These are phyloP conservation scores for Ulmus americana DNA, from an alignment of 331 rosid species.

Conservation along the genomic window DNA sequence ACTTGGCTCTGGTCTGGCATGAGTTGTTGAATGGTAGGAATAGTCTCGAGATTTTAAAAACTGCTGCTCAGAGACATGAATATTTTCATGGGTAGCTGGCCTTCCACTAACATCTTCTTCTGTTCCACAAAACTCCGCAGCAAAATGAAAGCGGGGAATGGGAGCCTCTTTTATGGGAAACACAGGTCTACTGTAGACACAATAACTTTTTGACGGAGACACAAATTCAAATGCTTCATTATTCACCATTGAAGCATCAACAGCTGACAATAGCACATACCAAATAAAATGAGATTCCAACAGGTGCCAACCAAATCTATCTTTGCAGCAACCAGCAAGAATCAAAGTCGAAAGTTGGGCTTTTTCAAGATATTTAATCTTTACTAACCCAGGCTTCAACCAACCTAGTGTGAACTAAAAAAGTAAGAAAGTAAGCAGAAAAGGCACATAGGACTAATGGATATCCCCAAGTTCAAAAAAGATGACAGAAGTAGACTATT, in stretches of 20 bases:
- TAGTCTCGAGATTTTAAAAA: slow-evolving; percentile 1
- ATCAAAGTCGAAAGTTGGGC: background rate
- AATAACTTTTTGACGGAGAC: slow-evolving; percentile 20
- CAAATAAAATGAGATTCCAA: slow-evolving; percentile 7
- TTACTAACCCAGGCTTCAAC: background rate
- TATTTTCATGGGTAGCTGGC: slow-evolving; percentile 20
- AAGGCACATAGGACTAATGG: background rate
- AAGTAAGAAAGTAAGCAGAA: background rate
- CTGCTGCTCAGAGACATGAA: slow-evolving; percentile 15
- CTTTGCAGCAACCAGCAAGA: background rate
- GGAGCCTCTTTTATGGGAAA: slow-evolving; percentile 20
- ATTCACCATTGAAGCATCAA: slow-evolving; percentile 1
- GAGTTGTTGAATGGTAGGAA: background rate
- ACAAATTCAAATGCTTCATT: slow-evolving; percentile 4
- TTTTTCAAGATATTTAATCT: background rate
- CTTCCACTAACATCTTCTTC: slow-evolving; percentile 1
- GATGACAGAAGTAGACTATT: background rate
- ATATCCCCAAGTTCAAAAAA: background rate
- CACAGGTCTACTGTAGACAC: background rate
- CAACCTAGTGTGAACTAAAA: background rate
- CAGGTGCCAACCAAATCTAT: background rate
- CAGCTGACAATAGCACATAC: background rate
- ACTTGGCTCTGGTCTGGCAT: background rate
- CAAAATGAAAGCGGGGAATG: slow-evolving; percentile 18
- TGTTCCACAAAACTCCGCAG: slow-evolving; percentile 25